These are phyloP conservation scores for Rhodotorula toruloides DNA, from an alignment of 768 basidiomycete genomes.

Conservation along the genomic window DNA sequence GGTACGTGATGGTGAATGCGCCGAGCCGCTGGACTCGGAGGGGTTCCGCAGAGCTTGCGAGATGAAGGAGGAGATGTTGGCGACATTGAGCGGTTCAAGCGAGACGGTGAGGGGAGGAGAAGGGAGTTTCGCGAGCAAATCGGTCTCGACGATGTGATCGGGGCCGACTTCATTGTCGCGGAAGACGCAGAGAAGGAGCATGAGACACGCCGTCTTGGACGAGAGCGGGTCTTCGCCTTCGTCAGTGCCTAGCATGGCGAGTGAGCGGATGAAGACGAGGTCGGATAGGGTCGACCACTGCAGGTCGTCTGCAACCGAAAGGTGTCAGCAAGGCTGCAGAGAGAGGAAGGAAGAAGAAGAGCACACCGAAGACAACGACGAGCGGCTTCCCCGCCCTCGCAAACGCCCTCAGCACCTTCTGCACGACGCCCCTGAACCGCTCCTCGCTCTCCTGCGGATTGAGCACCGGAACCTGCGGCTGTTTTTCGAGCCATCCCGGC, in stretches of 20 bases:
- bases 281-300: slow-evolving; percentile 34
- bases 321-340: background rate
- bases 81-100: slow-evolving; percentile 22
- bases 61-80: slow-evolving; percentile 15
- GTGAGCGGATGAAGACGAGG: slow-evolving; percentile 30
- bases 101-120: slow-evolving; percentile 2
- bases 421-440: slow-evolving; percentile 24
- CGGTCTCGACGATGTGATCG: slow-evolving; percentile 31
- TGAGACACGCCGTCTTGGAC: slow-evolving; percentile 27
- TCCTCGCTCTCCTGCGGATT: slow-evolving; percentile 25
- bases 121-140: slow-evolving; percentile 9
- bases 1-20: background rate
- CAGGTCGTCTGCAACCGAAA: slow-evolving; percentile 18
- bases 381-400: slow-evolving; percentile 29
- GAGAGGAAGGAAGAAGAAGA: no score
- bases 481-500: slow-evolving; percentile 19
- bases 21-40: background rate
- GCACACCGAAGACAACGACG: slow-evolving; percentile 28
- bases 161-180: slow-evolving; percentile 37
- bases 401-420: slow-evolving; percentile 24
- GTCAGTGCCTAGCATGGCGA: slow-evolving; percentile 5
- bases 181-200: slow-evolving; percentile 27
- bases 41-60: slow-evolving; percentile 14
- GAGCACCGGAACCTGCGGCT: slow-evolving; percentile 11
- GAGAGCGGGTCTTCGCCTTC: slow-evolving; percentile 11